Conservation (phyloP, 2,329 filamentous ascomycete species). For the Neofusicoccum kwambonambiense region DNA sequence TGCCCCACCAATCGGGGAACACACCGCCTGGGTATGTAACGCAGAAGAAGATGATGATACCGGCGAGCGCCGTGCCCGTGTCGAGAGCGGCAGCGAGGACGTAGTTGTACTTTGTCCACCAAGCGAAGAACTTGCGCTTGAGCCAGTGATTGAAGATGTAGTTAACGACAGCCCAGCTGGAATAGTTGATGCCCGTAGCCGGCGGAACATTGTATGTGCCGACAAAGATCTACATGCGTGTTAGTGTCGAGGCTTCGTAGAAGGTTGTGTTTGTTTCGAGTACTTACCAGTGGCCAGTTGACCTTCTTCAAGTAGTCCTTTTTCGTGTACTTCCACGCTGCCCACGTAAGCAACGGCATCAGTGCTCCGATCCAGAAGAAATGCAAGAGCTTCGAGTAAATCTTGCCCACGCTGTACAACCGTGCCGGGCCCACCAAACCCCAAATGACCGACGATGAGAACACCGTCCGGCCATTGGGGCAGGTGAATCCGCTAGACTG, state of each 20-base stretch:
- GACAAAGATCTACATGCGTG: conserved; percentile 21
- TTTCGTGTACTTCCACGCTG: conserved; percentile 62
- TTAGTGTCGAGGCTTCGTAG: neutral
- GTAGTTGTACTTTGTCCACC: conserved; percentile 80
- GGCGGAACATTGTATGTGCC: conserved; percentile 50
- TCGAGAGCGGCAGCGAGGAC: conserved; percentile 38
- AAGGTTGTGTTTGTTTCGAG: neutral
- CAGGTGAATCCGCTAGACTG: conserved; percentile 50
- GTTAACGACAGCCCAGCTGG: conserved; percentile 68
- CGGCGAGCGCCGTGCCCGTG: conserved; percentile 34
- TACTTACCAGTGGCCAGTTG: conserved; percentile 14
- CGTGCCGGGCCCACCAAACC: conserved; percentile 69
- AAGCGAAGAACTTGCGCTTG: conserved; percentile 39
- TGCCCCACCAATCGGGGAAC: conserved; percentile 36
- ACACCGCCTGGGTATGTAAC: conserved; percentile 3
- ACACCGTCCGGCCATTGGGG: conserved; percentile 60
- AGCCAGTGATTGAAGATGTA: conserved; percentile 68
- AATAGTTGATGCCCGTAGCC: conserved; percentile 68
- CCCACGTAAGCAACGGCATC: conserved; percentile 60
- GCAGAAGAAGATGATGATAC: conserved; percentile 32
- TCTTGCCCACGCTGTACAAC: conserved; percentile 63
- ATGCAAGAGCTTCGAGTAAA: conserved; percentile 65
- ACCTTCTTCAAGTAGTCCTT: conserved; percentile 7
- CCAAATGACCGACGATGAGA: conserved; percentile 62
- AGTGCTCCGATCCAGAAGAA: conserved; percentile 69